A percentile compares a stretch with the other conserved stretches of the same genome.
Conservation (phyloP, 345 rosid species). For the Salix koriyanagi region DNA sequence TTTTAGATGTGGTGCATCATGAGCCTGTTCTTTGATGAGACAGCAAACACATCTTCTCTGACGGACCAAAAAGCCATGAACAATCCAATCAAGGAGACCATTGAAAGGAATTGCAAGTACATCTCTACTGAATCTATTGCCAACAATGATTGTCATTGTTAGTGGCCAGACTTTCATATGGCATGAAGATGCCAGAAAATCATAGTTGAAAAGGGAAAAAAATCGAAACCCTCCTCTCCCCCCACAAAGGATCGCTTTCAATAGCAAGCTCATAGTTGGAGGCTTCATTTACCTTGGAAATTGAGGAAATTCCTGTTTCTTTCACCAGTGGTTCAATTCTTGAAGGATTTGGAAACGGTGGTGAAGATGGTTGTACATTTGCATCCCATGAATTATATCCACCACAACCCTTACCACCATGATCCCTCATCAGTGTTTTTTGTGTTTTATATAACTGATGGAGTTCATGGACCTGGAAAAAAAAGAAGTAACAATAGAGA, state of each 20-base stretch:
- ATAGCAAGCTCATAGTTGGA: not conserved
- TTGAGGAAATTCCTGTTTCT: constrained; percentile 16
- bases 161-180: not conserved
- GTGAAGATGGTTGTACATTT: constrained; percentile 13
- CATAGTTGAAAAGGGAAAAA: not conserved
- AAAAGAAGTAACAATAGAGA: constrained; percentile 5
- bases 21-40: not conserved
- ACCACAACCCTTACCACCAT: constrained; percentile 14
- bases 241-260: not conserved
- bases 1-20: not conserved
- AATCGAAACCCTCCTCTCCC: not conserved
- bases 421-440: constrained; percentile 37
- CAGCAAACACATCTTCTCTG: not conserved
- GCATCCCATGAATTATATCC: constrained; percentile 20
- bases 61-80: not conserved
- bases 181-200: not conserved
- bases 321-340: constrained; percentile 9
- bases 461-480: constrained; percentile 43
- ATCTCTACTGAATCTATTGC: not conserved
- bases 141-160: not conserved
- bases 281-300: constrained; percentile 22
- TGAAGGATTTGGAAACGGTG: constrained; percentile 11
- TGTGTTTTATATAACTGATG: constrained; percentile 38
- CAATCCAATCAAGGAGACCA: not conserved
- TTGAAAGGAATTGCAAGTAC: not conserved